Percentiles rank a stretch among this genome's conserved stretches.
Conservation (phyloP, 495 filamentous ascomycete genomes). For the Daldinia caldariorum region DNA sequence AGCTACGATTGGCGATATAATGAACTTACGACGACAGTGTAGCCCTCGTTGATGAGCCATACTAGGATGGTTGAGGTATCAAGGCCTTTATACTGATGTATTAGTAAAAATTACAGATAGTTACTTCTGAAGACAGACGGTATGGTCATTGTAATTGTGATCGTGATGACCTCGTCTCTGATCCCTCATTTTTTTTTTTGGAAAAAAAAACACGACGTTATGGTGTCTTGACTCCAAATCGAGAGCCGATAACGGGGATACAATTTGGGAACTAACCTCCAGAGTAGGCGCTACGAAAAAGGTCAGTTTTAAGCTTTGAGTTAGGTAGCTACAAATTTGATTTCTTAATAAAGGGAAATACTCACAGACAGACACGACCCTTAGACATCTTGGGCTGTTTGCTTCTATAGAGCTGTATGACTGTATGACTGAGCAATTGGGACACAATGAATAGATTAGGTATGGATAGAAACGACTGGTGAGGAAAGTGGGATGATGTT, state of each 20-base stretch:
- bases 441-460: neutral
- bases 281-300: slow-evolving; percentile 55
- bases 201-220: neutral
- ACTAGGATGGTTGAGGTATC: slow-evolving; percentile 38
- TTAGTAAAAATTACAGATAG: too few species aligned
- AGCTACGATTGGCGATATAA: too few species aligned
- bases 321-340: slow-evolving; percentile 9
- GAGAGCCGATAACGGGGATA: neutral
- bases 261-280: slow-evolving; percentile 41
- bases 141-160: neutral
- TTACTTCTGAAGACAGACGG: neutral
- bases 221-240: neutral
- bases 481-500: slow-evolving; percentile 3
- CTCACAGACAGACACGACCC: slow-evolving; percentile 59
- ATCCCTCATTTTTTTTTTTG: neutral
- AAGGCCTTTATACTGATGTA: slow-evolving; percentile 20
- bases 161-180: neutral
- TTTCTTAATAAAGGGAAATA: slow-evolving; percentile 16
- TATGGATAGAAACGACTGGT: neutral
- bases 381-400: slow-evolving; percentile 47
- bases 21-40: slow-evolving; percentile 33
- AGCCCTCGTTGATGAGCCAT: slow-evolving; percentile 32
- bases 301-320: slow-evolving; percentile 24
- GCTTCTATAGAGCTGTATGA: neutral
- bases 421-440: neutral